phyloP scores from a whole-genome alignment of 345 rosid species.

The Aquilaria sinensis region DNA sequence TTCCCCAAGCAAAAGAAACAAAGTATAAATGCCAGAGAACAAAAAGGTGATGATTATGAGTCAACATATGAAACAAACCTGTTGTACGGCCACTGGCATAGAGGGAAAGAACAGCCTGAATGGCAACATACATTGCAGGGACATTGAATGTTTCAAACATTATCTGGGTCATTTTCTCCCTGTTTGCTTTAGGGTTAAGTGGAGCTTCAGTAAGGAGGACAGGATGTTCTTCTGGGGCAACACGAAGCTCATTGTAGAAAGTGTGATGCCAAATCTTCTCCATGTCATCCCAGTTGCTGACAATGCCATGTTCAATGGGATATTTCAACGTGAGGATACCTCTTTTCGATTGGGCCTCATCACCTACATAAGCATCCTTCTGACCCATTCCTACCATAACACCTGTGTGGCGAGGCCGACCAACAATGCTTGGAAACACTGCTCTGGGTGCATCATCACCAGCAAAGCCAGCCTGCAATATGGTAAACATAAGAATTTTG shows the following conservation, averaged over 20 bases:
- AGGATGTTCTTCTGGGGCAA: conserved; percentile 62
- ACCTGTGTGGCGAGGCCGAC: conserved; percentile 70
- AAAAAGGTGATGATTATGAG: too few species aligned
- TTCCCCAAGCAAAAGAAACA: too few species aligned
- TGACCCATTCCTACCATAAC: conserved; percentile 85
- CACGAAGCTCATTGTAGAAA: conserved; percentile 71
- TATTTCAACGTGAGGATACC: conserved; percentile 74
- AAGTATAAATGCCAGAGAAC: too few species aligned
- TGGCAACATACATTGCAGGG: conserved; percentile 64
- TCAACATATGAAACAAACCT: conserved; percentile 20
- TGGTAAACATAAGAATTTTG: not conserved
- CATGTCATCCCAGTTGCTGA: conserved; percentile 82
- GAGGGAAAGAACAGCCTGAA: conserved; percentile 58
- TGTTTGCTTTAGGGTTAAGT: conserved; percentile 63
- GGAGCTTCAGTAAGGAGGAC: conserved; percentile 64
- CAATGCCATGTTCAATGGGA: conserved; percentile 72
- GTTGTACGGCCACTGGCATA: conserved; percentile 70
- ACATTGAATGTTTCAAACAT: conserved; percentile 68
- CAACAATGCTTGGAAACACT: conserved; percentile 65
- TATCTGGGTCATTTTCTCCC: conserved; percentile 78
- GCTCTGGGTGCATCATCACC: conserved; percentile 73
- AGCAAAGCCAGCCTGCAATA: conserved; percentile 60
- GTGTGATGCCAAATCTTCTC: conserved; percentile 83
- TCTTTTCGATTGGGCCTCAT: conserved; percentile 69
- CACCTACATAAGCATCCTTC: conserved; percentile 76